Evolutionary conservation across 208 protist species (phyloP).

Genomic region (Leishmania tropica): DNA sequence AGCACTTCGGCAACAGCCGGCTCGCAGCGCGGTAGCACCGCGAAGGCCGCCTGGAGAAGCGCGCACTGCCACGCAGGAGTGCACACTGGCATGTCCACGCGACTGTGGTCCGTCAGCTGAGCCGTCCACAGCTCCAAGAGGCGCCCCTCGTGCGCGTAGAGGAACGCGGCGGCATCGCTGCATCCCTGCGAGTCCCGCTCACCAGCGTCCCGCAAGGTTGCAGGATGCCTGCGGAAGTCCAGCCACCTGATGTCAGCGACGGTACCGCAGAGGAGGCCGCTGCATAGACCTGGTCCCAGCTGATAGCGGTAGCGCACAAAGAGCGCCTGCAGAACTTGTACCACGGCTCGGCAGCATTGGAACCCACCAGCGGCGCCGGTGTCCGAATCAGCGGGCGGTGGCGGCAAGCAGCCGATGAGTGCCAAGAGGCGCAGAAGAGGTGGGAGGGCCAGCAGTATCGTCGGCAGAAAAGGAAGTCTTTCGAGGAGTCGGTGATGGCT

Average conservation of each 20-base stretch:
- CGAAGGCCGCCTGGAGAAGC: slow-evolving; percentile 29
- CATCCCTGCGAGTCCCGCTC: not conserved
- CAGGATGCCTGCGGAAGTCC: not conserved
- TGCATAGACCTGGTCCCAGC: slow-evolving; percentile 17
- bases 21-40: slow-evolving; percentile 46
- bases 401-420: slow-evolving; percentile 8
- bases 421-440: slow-evolving; percentile 8
- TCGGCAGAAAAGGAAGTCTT: slow-evolving; percentile 21
- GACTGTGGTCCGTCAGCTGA: slow-evolving; percentile 27
- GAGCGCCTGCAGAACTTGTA: slow-evolving; percentile 34
- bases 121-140: slow-evolving; percentile 29
- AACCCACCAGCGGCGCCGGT: not conserved
- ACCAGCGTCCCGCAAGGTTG: not conserved
- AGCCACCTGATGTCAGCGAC: slow-evolving; percentile 7
- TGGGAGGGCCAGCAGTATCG: slow-evolving; percentile 7
- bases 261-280: slow-evolving; percentile 10
- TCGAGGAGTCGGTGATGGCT: slow-evolving; percentile 10
- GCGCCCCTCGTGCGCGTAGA: slow-evolving; percentile 30
- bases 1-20: slow-evolving; percentile 52
- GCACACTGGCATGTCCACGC: slow-evolving; percentile 33
- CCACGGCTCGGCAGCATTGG: slow-evolving; percentile 16
- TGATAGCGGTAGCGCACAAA: slow-evolving; percentile 27
- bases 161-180: slow-evolving; percentile 26
- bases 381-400: not conserved
- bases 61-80: slow-evolving; percentile 29